Evolutionary conservation across 805 yeast species (phyloP).

Genomic region (Danielia reshetovae): DNA sequence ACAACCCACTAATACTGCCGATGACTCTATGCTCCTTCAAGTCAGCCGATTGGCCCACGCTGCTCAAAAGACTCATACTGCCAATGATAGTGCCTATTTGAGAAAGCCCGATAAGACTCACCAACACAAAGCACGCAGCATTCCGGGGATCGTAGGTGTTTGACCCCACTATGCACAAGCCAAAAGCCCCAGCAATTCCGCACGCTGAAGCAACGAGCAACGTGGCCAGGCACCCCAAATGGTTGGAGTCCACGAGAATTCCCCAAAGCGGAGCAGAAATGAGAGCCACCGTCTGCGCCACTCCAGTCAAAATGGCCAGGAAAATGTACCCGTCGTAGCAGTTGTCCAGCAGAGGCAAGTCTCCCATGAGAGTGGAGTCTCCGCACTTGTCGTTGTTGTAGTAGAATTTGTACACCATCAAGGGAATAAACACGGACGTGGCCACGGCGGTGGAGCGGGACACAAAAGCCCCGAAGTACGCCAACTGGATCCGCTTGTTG

Average conservation of each 20-base stretch:
- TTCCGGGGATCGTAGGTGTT: constrained; percentile 31
- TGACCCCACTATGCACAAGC: constrained; percentile 19
- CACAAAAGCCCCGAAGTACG: constrained; percentile 59
- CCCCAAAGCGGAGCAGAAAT: constrained; percentile 67
- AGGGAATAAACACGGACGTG: constrained; percentile 57
- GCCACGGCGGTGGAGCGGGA: constrained; percentile 62
- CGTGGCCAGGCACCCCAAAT: constrained; percentile 25
- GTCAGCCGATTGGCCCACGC: constrained; percentile 17
- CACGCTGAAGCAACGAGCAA: constrained; percentile 35
- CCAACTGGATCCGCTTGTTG: constrained; percentile 47
- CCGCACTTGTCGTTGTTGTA: constrained; percentile 48
- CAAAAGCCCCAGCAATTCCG: constrained; percentile 43
- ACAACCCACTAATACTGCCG: constrained; percentile 69
- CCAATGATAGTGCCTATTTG: constrained; percentile 61
- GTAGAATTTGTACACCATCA: constrained; percentile 56
- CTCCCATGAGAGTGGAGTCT: constrained; percentile 16
- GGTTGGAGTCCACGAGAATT: constrained; percentile 42
- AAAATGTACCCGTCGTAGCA: constrained; percentile 63
- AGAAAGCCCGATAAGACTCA: constrained; percentile 49
- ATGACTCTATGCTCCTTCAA: constrained; percentile 40
- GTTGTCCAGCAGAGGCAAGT: constrained; percentile 25
- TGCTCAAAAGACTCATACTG: constrained; percentile 55
- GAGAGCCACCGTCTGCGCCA: constrained; percentile 55
- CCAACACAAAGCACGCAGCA: constrained; percentile 34
- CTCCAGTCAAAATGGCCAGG: constrained; percentile 67